phyloP scores from a whole-genome alignment of 2,329 filamentous ascomycete species.

The Gremmenia infestans region DNA sequence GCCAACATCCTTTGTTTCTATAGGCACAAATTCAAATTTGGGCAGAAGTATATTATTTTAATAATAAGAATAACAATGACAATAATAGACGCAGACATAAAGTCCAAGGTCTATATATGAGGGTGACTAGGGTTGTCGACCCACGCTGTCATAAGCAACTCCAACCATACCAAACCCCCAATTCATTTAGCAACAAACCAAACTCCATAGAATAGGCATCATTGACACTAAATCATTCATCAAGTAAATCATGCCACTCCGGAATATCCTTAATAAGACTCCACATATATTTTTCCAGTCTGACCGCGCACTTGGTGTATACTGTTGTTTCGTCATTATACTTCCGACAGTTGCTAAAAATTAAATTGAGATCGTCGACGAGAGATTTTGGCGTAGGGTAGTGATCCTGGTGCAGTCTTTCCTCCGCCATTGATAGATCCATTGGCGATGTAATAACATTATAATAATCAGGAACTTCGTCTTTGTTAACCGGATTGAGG shows the following conservation, averaged over 20 bases:
- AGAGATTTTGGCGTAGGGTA: conserved; percentile 92
- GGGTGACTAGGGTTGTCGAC: too few relatives aligned
- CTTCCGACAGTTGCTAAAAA: conserved; percentile 90
- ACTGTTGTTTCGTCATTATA: conserved; percentile 96
- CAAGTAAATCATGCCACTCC: conserved; percentile 60
- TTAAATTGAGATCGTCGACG: conserved; percentile 77
- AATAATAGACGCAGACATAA: too few relatives aligned
- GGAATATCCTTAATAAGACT: conserved; percentile 84
- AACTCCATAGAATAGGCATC: too few relatives aligned
- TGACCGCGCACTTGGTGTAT: conserved; percentile 92
- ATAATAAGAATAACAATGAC: too few relatives aligned
- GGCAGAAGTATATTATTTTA: too few relatives aligned
- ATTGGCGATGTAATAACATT: conserved; percentile 97
- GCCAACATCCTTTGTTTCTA: too few relatives aligned
- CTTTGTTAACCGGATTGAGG: conserved; percentile 84
- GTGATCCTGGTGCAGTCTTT: conserved; percentile 86
- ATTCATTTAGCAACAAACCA: too few relatives aligned
- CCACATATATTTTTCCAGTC: conserved; percentile 94
- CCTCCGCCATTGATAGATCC: conserved; percentile 94
- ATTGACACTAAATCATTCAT: too few relatives aligned
- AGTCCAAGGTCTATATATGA: too few relatives aligned
- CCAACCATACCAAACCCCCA: too few relatives aligned
- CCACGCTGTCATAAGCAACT: too few relatives aligned
- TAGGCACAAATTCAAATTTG: too few relatives aligned
- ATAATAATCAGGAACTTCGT: conserved; percentile 98